These are phyloP conservation scores for Xylariaceae sp. DNA, from an alignment of 2,329 filamentous ascomycete species.

Conservation along the genomic window DNA sequence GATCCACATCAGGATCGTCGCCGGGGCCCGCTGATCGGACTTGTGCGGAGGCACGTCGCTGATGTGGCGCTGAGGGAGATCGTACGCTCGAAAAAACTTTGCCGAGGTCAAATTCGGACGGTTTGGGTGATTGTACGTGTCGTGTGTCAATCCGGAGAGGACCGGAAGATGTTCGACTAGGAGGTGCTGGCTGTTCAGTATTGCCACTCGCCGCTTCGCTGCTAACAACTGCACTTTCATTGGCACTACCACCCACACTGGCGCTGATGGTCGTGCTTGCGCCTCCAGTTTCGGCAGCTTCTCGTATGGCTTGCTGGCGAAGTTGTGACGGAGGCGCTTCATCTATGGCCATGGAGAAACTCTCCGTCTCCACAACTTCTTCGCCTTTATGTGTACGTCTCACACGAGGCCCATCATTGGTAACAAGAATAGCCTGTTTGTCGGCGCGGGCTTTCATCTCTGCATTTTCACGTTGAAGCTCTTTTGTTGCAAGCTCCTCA, in stretches of 20 bases:
- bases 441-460: slow-evolving; percentile 74
- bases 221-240: slow-evolving; percentile 8
- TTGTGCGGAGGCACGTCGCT: slow-evolving; percentile 47
- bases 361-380: slow-evolving; percentile 78
- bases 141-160: slow-evolving; percentile 46
- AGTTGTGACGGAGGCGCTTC: slow-evolving; percentile 39
- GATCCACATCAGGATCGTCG: slow-evolving; percentile 84
- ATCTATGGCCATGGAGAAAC: slow-evolving; percentile 35
- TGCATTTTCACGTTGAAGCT: slow-evolving; percentile 73
- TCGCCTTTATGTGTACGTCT: slow-evolving; percentile 93
- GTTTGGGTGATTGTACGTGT: slow-evolving; percentile 46
- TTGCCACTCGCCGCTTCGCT: slow-evolving; percentile 5
- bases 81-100: slow-evolving; percentile 80
- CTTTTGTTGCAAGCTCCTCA: slow-evolving; percentile 87
- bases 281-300: slow-evolving; percentile 24
- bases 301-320: slow-evolving; percentile 35
- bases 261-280: slow-evolving; percentile 9
- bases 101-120: slow-evolving; percentile 72
- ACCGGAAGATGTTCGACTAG: slow-evolving; percentile 29
- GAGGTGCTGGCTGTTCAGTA: slow-evolving; percentile 18
- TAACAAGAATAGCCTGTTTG: slow-evolving; percentile 78
- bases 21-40: slow-evolving; percentile 52
- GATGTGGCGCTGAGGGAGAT: slow-evolving; percentile 58
- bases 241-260: neutral
- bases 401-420: slow-evolving; percentile 71